phyloP scores from a whole-genome alignment of 176 grass and related monocot species.

The Zoysia pacifica region DNA sequence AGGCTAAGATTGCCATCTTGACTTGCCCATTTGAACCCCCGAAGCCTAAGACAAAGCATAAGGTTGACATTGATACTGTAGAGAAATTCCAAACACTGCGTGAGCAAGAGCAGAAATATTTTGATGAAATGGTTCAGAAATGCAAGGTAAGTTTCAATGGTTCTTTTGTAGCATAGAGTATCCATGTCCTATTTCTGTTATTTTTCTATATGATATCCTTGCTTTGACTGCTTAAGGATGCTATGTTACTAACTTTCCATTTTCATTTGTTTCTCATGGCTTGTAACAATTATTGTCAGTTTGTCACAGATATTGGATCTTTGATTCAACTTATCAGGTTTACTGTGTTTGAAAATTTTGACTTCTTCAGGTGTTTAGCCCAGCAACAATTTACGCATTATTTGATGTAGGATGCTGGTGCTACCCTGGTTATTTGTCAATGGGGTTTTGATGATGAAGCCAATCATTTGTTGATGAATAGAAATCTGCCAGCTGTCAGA shows the following conservation, averaged over 20 bases:
- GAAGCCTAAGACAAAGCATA: constrained; percentile 99
- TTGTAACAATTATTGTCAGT: background rate
- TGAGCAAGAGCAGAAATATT: constrained; percentile 85
- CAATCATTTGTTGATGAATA: constrained; percentile 89
- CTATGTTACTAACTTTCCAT: constrained; percentile 3
- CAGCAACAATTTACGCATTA: background rate
- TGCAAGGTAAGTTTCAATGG: constrained; percentile 66
- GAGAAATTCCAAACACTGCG: constrained; percentile 88
- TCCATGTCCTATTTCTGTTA: constrained; percentile 11
- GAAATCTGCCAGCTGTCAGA: constrained; percentile 95
- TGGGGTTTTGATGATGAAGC: constrained; percentile 99
- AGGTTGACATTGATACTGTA: constrained; percentile 97
- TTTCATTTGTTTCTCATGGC: background rate
- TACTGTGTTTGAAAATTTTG: too few relatives aligned
- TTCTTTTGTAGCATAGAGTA: background rate
- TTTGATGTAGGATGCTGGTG: constrained; percentile 80
- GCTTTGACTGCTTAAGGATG: background rate
- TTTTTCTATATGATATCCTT: constrained; percentile 5
- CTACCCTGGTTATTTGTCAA: constrained; percentile 96
- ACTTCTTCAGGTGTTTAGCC: constrained; percentile 4
- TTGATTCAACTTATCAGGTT: too few relatives aligned
- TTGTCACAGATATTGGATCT: background rate
- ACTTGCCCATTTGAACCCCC: constrained; percentile 98
- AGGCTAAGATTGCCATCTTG: constrained; percentile 90
- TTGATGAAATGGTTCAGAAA: constrained; percentile 99